phyloP scores from a whole-genome alignment of 1,139 yeast genomes.

The Taphrina pruni region DNA sequence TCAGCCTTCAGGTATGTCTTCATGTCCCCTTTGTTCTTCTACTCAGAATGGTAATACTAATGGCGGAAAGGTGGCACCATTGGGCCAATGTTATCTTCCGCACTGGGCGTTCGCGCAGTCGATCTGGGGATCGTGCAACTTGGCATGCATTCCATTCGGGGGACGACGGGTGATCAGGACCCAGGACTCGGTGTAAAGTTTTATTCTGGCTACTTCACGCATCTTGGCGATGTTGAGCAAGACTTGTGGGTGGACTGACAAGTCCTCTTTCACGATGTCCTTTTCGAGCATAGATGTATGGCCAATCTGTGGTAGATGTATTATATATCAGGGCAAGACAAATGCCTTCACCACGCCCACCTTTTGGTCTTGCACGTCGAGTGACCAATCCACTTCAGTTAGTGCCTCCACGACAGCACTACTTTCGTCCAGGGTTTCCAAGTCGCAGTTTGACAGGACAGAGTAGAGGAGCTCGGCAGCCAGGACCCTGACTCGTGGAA shows the following conservation, averaged over 20 bases:
- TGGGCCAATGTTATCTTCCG: conserved; percentile 90
- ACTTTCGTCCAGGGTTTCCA: conserved; percentile 12
- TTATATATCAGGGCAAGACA: background rate
- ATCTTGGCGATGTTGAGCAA: conserved; percentile 42
- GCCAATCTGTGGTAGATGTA: no score
- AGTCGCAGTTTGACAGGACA: conserved; percentile 10
- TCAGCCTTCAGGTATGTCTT: conserved; percentile 76
- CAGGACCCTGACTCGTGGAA: conserved; percentile 25
- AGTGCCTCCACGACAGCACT: conserved; percentile 4
- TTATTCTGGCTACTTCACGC: conserved; percentile 44
- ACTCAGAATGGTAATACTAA: background rate
- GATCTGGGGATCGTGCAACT: conserved; percentile 94
- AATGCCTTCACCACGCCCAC: conserved; percentile 8
- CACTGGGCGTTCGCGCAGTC: conserved; percentile 84
- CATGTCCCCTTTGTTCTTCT: background rate
- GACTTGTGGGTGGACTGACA: conserved; percentile 44
- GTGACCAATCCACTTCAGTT: conserved; percentile 11
- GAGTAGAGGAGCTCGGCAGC: conserved; percentile 28
- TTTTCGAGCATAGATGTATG: background rate
- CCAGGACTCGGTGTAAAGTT: conserved; percentile 45
- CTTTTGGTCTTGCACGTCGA: background rate
- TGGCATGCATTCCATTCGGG: conserved; percentile 95
- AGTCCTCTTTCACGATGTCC: background rate
- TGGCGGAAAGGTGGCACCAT: conserved; percentile 66
- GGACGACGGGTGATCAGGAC: conserved; percentile 76